A percentile compares a stretch with the other conserved stretches of the same genome.
Evolutionary conservation across 2,329 filamentous ascomycete genomes (phyloP).

Genomic region (Xylariaceae sp.): DNA sequence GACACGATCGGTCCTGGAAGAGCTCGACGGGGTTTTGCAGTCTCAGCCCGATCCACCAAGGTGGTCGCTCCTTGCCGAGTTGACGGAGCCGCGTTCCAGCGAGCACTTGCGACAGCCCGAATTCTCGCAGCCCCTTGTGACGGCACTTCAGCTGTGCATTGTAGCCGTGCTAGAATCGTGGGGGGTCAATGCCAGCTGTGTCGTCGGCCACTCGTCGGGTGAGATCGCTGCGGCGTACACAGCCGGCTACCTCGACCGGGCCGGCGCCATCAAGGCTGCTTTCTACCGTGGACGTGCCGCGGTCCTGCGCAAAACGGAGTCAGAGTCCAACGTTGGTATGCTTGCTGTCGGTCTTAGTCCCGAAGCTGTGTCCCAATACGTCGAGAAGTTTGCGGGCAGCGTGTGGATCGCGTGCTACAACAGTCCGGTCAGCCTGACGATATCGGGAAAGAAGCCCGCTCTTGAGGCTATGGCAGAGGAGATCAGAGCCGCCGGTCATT

Average conservation of each 20-base stretch:
- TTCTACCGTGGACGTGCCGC: constrained; percentile 23
- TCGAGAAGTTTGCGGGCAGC: not conserved
- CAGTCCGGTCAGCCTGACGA: constrained; percentile 11
- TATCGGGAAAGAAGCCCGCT: constrained; percentile 12
- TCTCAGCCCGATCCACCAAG: constrained; percentile 4
- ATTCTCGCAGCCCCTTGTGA: constrained; percentile 2
- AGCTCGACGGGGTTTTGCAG: constrained; percentile 9
- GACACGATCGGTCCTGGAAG: constrained; percentile 12
- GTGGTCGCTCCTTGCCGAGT: constrained; percentile 12
- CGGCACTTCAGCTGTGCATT: constrained; percentile 25
- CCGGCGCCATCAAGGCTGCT: constrained; percentile 23
- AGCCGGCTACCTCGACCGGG: constrained; percentile 14
- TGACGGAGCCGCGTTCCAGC: constrained; percentile 8
- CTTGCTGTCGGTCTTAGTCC: not conserved
- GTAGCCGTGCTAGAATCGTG: constrained; percentile 25
- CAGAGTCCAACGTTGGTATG: constrained; percentile 3
- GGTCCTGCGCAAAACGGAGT: not conserved
- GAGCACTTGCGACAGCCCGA: constrained; percentile 1
- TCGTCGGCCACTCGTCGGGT: constrained; percentile 30
- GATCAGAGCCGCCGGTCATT: constrained; percentile 5
- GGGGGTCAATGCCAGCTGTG: constrained; percentile 18
- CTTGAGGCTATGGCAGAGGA: constrained; percentile 2
- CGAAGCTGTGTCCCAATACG: not conserved
- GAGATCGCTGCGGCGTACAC: constrained; percentile 32
- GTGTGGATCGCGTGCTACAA: constrained; percentile 11